These are phyloP conservation scores for Ceratobasidium sp. DNA, from an alignment of 1,284 basidiomycete genomes.

Conservation along the genomic window DNA sequence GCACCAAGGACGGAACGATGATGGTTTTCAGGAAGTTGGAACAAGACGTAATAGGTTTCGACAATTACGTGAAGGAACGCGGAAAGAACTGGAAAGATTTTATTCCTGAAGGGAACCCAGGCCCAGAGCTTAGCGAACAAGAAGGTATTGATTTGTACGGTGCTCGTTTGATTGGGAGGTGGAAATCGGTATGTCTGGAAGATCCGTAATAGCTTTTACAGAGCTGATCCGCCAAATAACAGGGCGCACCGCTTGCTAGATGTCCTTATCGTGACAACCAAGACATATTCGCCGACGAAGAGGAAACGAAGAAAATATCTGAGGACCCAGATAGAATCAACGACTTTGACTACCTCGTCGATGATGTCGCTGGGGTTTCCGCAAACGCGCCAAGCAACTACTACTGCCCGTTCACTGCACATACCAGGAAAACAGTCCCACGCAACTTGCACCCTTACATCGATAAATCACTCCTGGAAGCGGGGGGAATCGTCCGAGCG, in stretches of 20 bases:
- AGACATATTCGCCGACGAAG: conserved; percentile 38
- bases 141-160: too few relatives aligned
- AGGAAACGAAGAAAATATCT: too few relatives aligned
- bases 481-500: conserved; percentile 52
- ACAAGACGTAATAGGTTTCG: too few relatives aligned
- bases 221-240: conserved; percentile 10
- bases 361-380: conserved; percentile 10
- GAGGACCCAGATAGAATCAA: too few relatives aligned
- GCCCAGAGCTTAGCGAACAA: too few relatives aligned
- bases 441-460: conserved; percentile 54
- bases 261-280: conserved; percentile 51
- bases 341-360: conserved; percentile 57
- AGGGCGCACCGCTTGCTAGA: conserved; percentile 55
- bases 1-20: too few relatives aligned
- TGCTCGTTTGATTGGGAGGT: not conserved
- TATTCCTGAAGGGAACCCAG: too few relatives aligned
- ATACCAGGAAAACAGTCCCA: conserved; percentile 56
- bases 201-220: not conserved
- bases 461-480: conserved; percentile 45
- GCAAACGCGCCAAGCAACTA: conserved; percentile 32
- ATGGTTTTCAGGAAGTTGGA: too few relatives aligned
- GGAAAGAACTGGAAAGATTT: too few relatives aligned
- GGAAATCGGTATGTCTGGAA: not conserved
- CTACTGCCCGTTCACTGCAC: conserved; percentile 57
- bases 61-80: too few relatives aligned